phyloP scores from a whole-genome alignment of 2,329 filamentous ascomycete species.

The Botrytis byssoidea region DNA sequence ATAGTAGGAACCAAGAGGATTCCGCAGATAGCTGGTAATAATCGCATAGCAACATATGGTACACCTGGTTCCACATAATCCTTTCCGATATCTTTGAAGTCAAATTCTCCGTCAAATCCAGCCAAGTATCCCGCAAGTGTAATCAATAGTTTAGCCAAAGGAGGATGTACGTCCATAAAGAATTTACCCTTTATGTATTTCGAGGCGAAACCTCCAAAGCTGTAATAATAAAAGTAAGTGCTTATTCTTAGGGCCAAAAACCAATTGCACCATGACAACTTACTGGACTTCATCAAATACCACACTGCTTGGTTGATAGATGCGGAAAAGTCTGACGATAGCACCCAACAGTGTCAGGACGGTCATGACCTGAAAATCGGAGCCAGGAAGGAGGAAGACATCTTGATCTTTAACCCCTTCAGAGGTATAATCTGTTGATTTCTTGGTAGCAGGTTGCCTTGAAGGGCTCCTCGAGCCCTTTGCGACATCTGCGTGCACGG shows the following conservation, averaged over 20 bases:
- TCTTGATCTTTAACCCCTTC: slow-evolving; percentile 86
- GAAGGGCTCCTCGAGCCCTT: slow-evolving; percentile 26
- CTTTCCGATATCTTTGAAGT: slow-evolving; percentile 99
- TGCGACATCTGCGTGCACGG: slow-evolving; percentile 23
- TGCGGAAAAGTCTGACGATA: slow-evolving; percentile 84
- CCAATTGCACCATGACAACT: slow-evolving; percentile 43
- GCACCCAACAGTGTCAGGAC: slow-evolving; percentile 72
- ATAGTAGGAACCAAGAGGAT: slow-evolving; percentile 86
- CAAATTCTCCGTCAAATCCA: slow-evolving; percentile 92
- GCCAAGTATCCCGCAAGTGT: slow-evolving; percentile 92
- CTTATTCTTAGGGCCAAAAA: slow-evolving; percentile 15
- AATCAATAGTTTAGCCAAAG: slow-evolving; percentile 93
- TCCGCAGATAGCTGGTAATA: slow-evolving; percentile 87
- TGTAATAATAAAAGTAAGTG: slow-evolving; percentile 43
- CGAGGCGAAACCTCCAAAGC: slow-evolving; percentile 95
- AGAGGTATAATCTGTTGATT: slow-evolving; percentile 62
- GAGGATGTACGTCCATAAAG: slow-evolving; percentile 99
- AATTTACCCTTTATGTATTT: slow-evolving; percentile 99
- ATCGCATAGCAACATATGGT: slow-evolving; percentile 95
- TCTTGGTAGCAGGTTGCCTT: slow-evolving; percentile 26
- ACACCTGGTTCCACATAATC: slow-evolving; percentile 94
- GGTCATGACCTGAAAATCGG: slow-evolving; percentile 77
- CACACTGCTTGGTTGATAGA: slow-evolving; percentile 93
- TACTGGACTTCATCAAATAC: slow-evolving; percentile 99
- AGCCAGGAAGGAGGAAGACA: slow-evolving; percentile 79